Conservation (phyloP, 1,284 basidiomycete species). For the Pseudozyma pruni region DNA sequence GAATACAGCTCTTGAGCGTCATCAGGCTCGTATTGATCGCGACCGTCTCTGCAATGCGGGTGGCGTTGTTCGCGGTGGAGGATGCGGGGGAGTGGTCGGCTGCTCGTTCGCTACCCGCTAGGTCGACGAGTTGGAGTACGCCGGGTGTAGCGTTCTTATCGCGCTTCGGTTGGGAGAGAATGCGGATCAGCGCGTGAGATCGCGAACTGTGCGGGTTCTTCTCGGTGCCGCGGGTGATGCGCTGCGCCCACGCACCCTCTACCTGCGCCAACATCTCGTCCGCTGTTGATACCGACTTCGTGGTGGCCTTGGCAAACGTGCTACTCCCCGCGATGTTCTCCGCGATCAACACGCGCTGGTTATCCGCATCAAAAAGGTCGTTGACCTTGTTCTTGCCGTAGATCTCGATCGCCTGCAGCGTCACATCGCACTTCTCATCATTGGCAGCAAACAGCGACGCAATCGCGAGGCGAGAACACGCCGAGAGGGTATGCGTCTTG, state of each 20-base stretch:
- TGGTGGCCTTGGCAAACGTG: constrained; percentile 16
- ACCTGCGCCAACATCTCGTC: constrained; percentile 13
- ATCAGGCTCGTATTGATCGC: constrained; percentile 42
- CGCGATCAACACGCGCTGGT: constrained; percentile 13
- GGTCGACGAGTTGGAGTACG: constrained; percentile 31
- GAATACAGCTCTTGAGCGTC: constrained; percentile 36
- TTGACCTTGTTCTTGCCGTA: constrained; percentile 35
- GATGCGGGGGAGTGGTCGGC: constrained; percentile 10
- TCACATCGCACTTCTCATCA: background rate
- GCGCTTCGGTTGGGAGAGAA: constrained; percentile 3
- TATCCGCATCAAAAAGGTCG: constrained; percentile 26
- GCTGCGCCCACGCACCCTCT: constrained; percentile 15
- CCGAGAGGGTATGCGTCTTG: constrained; percentile 25
- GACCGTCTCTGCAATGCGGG: constrained; percentile 29
- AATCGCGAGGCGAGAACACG: constrained; percentile 18
- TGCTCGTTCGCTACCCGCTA: constrained; percentile 27
- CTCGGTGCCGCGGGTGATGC: constrained; percentile 25
- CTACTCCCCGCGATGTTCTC: constrained; percentile 20
- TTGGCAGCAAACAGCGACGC: constrained; percentile 6
- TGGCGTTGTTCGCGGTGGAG: background rate
- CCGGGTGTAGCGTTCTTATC: constrained; percentile 27
- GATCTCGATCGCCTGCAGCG: constrained; percentile 22
- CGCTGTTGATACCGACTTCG: background rate
- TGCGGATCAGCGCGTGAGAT: constrained; percentile 26
- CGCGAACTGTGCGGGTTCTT: constrained; percentile 22